Evolutionary conservation across 768 basidiomycete species (phyloP).

Genomic region (Amanita pseudoporphyria): DNA sequence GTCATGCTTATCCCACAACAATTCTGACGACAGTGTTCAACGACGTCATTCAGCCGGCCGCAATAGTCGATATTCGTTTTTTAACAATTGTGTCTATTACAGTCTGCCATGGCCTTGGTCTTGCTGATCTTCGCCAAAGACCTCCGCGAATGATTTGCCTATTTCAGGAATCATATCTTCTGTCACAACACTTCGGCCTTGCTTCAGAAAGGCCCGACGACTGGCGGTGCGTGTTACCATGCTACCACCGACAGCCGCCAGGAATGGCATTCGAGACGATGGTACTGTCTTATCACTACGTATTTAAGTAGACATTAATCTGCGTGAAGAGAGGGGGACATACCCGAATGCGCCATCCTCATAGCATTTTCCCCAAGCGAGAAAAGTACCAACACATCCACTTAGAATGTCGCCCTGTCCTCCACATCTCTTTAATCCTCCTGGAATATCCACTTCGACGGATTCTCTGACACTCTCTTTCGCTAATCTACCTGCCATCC

Average conservation of each 20-base stretch:
- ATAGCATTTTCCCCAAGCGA: conserved; percentile 95
- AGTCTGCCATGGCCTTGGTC: conserved; percentile 24
- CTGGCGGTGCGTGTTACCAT: conserved; percentile 85
- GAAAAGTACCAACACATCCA: conserved; percentile 78
- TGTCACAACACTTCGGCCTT: conserved; percentile 76
- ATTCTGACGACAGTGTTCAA: too few relatives aligned
- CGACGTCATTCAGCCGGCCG: too few relatives aligned
- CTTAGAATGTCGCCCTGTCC: conserved; percentile 95
- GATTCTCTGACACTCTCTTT: conserved; percentile 48
- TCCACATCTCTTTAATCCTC: conserved; percentile 88
- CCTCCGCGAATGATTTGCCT: conserved; percentile 60
- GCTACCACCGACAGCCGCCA: conserved; percentile 81
- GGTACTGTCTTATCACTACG: conserved; percentile 44
- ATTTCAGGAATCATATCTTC: conserved; percentile 64
- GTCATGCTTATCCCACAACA: too few relatives aligned
- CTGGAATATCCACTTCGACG: conserved; percentile 56
- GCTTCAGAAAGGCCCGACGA: conserved; percentile 59
- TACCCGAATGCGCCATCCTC: conserved; percentile 80
- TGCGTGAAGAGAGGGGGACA: conserved; percentile 14
- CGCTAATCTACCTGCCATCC: conserved; percentile 34
- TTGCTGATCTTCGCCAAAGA: conserved; percentile 49
- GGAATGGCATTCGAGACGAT: conserved; percentile 61
- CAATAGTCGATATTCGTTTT: too few relatives aligned
- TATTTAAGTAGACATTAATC: not conserved
- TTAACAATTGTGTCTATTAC: not conserved